Evolutionary conservation across 2,329 filamentous ascomycete genomes (phyloP), one percentile per base, ranked within the genome.

Genomic region (Epicoccum sorghinum): DNA sequence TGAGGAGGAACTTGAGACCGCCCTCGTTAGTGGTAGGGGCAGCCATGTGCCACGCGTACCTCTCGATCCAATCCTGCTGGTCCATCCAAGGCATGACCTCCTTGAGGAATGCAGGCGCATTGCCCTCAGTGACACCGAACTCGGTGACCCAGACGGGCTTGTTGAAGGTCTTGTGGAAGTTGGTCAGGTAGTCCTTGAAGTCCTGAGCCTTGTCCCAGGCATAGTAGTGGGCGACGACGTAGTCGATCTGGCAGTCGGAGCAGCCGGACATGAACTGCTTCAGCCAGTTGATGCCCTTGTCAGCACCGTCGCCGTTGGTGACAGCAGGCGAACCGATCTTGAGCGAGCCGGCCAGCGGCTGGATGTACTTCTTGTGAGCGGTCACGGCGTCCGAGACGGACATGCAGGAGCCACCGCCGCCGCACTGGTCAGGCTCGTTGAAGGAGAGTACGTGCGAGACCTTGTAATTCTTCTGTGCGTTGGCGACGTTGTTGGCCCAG

Each of bases 381-480:
- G 42, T 52, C 12, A 68, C 58, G 12, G 70, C 64, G 22, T 58
- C 47, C 7, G 30, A 49, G 39, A 70, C 59, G 22, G 65, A 58
- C 37, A 67, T 65, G 59, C 66, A 68, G 51, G 65, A 49, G 25
- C 70, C 70, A 22, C 70, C 70, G 22, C 59, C 60, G 49, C 64
- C 64, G 52, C 60, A 61, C 50, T 69, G 70, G 47, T 76, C 74
- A 2, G 74, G 74, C 60, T 76, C 74, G 55, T 76, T 76, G 66
- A 75, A 73, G 58, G 58, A 66, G 23, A 77, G 59, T 8, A 75
- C 57, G 55, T 68, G 58, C 7, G 65, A 62, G 25, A 72, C 62
- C 42, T 68, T 71, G 60, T 68, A 68, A 14, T 67, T 64, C 37
- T 64, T 61, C 37, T 64, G 58, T 2, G 69, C 68, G 7, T 57